Base-by-base conservation (phyloP, 306 rosid species). In the Glycine soja region DNA sequence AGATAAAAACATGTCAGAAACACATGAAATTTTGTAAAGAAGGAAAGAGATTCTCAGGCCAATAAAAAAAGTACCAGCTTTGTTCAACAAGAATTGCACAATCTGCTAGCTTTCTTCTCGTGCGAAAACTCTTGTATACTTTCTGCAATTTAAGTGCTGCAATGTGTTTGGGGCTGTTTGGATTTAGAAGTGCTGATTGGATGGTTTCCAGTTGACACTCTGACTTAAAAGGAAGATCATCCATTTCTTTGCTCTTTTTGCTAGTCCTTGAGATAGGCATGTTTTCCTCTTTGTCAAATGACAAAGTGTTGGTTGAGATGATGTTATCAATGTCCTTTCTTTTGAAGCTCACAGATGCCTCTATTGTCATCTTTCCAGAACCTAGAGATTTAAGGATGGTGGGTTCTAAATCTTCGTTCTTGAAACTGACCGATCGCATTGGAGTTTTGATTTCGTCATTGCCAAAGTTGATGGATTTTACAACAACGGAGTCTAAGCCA, bases 81-180 rank as follows among this genome's bases (percentile, higher is more conserved):
- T 96, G 98, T 83, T 96, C 99, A 72, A 96, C 95, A 32, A 96
- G 97, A 80, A 96, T 97, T 16, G 99, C 99, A 83, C 99, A 96
- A 86, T 96, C 99, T 70, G 99, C 99, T 11, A 96, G 85, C 90
- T 93, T 96, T 83, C 99, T 82, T 82, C 99, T 90, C 0, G 98
- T 96, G 2, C 99, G 94, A 61, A 96, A 96, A 87, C 99, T 96
- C 92, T 96, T 96, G 85, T 96, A 96, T 10, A 96, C 99, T 84
- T 96, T 96, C 87, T 96, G 99, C 86, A 96, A 89, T 70, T 96
- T 96, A 57, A 92, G 70, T 1, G 99, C 99, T 2, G 99, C 99
- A 86, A 66, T 87, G 83, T 96, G 93, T 85, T 92, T 88, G 70
- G 97, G 97, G 61, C 78, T 88, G 71, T 13, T 72, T 30, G 97